Base-by-base conservation (phyloP, 2,329 filamentous ascomycete species). In the Penicillium sp. region DNA sequence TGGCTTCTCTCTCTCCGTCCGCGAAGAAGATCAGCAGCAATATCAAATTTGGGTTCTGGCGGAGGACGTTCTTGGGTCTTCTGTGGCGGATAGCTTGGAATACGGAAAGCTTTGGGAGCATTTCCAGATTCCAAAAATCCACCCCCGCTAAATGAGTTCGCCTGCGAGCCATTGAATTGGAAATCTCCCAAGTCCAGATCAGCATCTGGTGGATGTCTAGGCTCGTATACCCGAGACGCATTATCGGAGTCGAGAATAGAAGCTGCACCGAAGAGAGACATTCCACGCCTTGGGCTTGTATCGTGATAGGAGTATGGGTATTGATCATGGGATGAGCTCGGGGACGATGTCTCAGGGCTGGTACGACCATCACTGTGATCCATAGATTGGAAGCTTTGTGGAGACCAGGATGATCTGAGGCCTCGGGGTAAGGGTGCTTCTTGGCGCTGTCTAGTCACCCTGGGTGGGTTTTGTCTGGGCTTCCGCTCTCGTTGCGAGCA, bases 11-110 rank as follows among this genome's bases (percentile, higher is more conserved):
- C 50, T 36, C 36, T 43, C 36, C 50, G 44, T 3, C 50, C 50
- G 6, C 38, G 38, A 29, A 54, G 42, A 34, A 54, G 40, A 44
- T 54, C 52, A 10, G 52, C 52, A n/a, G 40, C 52, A 40, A 54
- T 50, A 45, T 54, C 47, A 50, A 54, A 54, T 11, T 50, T 45
- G 1, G 52, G n/a, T 27, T 54, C 52, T 4, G 52, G 16, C 7
- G 31, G 34, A 22, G 40, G 32, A 16, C 16, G 4, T 5, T 11
- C 29, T 14, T 52, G 43, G 7, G 16, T 7, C 11, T 50, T 27
- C 1, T 11, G 36, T 1, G 34, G 24, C 14, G 3, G 34, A 24
- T 46, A 38, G 32, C 36, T 42, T 2, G 43, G 18, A 22, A 10
- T 18, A 22, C 31, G 5, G 1, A 44, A 14, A 13, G 36, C 32